phyloP scores from a whole-genome alignment of 805 yeast genomes.

The Barnettozyma pratensis region DNA sequence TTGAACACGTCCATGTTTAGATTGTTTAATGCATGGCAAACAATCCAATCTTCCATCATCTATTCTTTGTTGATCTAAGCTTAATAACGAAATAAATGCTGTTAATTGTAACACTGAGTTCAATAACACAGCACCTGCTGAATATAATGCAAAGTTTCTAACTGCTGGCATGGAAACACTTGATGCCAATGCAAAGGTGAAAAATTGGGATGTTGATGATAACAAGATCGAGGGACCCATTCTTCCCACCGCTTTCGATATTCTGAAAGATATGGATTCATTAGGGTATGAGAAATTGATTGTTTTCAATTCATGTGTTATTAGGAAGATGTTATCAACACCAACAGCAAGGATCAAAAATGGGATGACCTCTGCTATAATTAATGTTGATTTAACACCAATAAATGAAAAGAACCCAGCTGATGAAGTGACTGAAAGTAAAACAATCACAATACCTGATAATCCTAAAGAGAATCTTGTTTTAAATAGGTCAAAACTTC shows the following conservation, averaged over 20 bases:
- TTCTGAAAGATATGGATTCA: conserved; percentile 49
- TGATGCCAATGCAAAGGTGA: conserved; percentile 75
- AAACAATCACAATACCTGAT: conserved; percentile 77
- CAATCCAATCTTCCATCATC: conserved; percentile 58
- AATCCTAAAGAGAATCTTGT: conserved; percentile 76
- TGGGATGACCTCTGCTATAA: conserved; percentile 95
- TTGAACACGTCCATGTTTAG: conserved; percentile 9
- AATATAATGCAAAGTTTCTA: conserved; percentile 83
- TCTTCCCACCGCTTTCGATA: conserved; percentile 59
- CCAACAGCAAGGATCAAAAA: conserved; percentile 91
- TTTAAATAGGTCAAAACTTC: conserved; percentile 37
- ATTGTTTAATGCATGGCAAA: conserved; percentile 46
- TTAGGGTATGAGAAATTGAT: conserved; percentile 43
- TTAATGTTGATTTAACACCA: conserved; percentile 83
- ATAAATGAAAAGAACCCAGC: conserved; percentile 73
- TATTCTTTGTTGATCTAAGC: conserved; percentile 59
- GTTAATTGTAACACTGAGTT: conserved; percentile 80
- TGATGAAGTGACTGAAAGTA: conserved; percentile 74
- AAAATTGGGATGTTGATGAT: conserved; percentile 72
- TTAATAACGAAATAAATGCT: conserved; percentile 65
- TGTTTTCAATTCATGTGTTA: conserved; percentile 70
- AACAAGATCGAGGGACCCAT: conserved; percentile 86
- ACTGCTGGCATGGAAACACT: conserved; percentile 95
- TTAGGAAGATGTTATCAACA: conserved; percentile 87
- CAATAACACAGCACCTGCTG: conserved; percentile 78